These are phyloP conservation scores for Spathaspora passalidarum DNA, from an alignment of 805 yeast genomes.

Conservation along the genomic window DNA sequence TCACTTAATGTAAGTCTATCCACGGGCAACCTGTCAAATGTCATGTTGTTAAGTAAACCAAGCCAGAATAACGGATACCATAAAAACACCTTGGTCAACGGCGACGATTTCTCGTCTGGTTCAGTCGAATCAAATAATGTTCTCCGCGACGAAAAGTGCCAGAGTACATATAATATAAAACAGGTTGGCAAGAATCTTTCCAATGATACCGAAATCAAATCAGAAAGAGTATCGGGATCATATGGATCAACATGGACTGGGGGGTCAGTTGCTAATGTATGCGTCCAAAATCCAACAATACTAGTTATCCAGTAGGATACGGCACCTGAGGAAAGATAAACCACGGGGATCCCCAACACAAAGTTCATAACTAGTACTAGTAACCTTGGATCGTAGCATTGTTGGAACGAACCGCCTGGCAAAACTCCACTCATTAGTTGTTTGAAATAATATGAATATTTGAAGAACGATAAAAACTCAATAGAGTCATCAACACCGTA, in stretches of 20 bases:
- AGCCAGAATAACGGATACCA: conserved; percentile 87
- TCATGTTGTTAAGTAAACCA: conserved; percentile 80
- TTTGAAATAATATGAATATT: conserved; percentile 65
- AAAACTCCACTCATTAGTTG: conserved; percentile 19
- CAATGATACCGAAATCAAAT: conserved; percentile 65
- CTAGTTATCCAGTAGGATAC: conserved; percentile 55
- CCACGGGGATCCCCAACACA: conserved; percentile 58
- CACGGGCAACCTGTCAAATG: conserved; percentile 85
- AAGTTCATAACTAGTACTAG: conserved; percentile 56
- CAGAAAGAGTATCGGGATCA: conserved; percentile 52
- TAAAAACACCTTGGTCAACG: conserved; percentile 42
- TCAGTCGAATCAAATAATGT: conserved; percentile 33
- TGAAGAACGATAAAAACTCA: conserved; percentile 68
- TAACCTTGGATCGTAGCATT: conserved; percentile 70
- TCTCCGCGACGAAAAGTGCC: conserved; percentile 52
- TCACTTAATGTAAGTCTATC: conserved; percentile 78
- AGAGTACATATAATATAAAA: conserved; percentile 67
- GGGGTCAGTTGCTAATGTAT: conserved; percentile 73
- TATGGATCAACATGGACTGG: conserved; percentile 60
- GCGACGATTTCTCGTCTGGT: conserved; percentile 24
- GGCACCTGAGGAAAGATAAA: conserved; percentile 46
- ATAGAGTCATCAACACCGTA: conserved; percentile 55
- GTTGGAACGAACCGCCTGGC: conserved; percentile 23
- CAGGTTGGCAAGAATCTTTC: conserved; percentile 73
- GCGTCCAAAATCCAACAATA: conserved; percentile 80